These are phyloP conservation scores for Petunia hybrid DNA, from an alignment of 305 asterid genomes.

Conservation along the genomic window DNA sequence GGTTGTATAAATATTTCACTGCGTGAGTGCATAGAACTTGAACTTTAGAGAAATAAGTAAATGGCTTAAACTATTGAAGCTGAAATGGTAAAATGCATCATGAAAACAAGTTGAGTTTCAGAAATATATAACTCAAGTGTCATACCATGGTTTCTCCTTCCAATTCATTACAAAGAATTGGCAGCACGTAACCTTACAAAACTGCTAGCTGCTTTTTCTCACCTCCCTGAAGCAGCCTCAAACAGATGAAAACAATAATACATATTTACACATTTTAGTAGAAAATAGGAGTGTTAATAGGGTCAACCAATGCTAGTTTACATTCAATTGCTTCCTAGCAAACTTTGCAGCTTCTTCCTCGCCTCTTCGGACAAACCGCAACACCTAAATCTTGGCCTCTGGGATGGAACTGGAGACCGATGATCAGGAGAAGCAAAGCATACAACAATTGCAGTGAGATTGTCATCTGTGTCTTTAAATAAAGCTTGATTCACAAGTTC, in stretches of 20 bases:
- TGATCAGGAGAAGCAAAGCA: conserved; percentile 40
- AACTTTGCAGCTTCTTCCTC: conserved; percentile 54
- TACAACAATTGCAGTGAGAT: conserved; percentile 52
- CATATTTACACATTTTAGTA: conserved; percentile 19
- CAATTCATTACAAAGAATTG: neutral
- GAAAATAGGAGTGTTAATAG: neutral
- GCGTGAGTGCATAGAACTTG: neutral
- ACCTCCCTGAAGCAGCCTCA: conserved; percentile 46
- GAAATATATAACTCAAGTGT: conserved; percentile 7
- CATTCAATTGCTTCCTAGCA: conserved; percentile 60
- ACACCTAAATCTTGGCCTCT: conserved; percentile 45
- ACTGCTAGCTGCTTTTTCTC: conserved; percentile 48
- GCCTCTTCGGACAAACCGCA: conserved; percentile 51
- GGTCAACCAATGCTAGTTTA: neutral
- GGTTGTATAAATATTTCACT: too few species aligned
- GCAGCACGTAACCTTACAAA: conserved; percentile 31
- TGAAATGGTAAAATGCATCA: neutral
- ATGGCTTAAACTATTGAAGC: neutral
- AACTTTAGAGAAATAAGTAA: neutral
- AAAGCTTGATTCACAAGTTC: conserved; percentile 53
- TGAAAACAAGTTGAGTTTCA: conserved; percentile 3
- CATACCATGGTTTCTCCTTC: neutral
- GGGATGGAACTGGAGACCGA: conserved; percentile 40
- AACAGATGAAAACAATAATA: conserved; percentile 35
- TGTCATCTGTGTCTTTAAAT: conserved; percentile 39